Evolutionary conservation across 805 yeast genomes (phyloP).

Genomic region (Candida caryicola): DNA sequence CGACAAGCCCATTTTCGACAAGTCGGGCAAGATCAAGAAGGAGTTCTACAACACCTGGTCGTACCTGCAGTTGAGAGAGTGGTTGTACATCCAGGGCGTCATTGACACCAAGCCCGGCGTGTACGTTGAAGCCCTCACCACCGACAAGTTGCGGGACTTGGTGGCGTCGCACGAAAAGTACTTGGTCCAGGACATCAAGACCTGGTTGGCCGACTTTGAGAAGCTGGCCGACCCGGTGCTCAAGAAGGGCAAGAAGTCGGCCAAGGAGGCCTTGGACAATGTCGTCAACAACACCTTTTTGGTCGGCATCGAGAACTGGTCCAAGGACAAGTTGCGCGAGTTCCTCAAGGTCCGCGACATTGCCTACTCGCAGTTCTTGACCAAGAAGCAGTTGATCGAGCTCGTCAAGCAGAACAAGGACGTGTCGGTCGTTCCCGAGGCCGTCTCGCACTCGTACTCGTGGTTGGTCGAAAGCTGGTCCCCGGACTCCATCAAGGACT

Average conservation of each 20-base stretch:
- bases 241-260: conserved; percentile 25
- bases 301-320: conserved; percentile 46
- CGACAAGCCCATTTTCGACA: conserved; percentile 34
- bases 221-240: conserved; percentile 32
- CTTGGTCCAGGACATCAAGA: conserved; percentile 37
- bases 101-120: conserved; percentile 29
- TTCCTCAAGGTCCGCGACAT: conserved; percentile 43
- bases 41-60: conserved; percentile 52
- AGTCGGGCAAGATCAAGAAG: conserved; percentile 38
- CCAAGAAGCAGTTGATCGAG: conserved; percentile 37
- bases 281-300: conserved; percentile 45
- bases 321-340: conserved; percentile 41
- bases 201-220: conserved; percentile 30
- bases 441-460: conserved; percentile 15
- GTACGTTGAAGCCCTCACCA: conserved; percentile 30
- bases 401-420: conserved; percentile 38
- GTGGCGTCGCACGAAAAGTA: conserved; percentile 34
- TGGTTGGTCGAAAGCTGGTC: conserved; percentile 38
- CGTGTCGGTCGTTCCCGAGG: conserved; percentile 30
- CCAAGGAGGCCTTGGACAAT: conserved; percentile 26
- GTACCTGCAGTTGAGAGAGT: conserved; percentile 50
- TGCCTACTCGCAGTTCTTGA: conserved; percentile 36
- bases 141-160: conserved; percentile 30
- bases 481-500: conserved; percentile 35
- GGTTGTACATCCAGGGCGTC: conserved; percentile 45